Evolutionary conservation across 2,329 filamentous ascomycete species (phyloP).

Genomic region (Sordariomycetes sp.): DNA sequence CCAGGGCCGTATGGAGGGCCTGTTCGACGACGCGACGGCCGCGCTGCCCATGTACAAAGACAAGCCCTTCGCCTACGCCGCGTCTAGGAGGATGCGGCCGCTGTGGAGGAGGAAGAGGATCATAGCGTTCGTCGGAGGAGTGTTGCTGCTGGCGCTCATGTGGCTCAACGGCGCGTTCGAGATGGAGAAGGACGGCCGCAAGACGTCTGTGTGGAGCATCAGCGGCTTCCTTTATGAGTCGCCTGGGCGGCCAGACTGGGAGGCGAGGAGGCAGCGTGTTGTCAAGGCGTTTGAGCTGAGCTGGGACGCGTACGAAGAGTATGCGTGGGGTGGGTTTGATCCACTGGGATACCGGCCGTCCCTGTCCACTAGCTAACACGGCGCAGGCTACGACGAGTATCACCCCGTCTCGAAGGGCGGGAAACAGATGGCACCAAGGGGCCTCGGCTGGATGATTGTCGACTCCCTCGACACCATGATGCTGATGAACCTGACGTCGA

Average conservation of each 20-base stretch:
- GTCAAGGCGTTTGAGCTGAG: slow-evolving; percentile 83
- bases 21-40: slow-evolving; percentile 47
- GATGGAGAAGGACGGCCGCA: slow-evolving; percentile 15
- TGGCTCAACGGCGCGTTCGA: slow-evolving; percentile 59
- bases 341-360: neutral
- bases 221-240: slow-evolving; percentile 30
- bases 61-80: slow-evolving; percentile 71
- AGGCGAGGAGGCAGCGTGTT: slow-evolving; percentile 63
- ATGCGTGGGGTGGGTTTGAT: slow-evolving; percentile 75
- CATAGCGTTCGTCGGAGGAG: slow-evolving; percentile 33
- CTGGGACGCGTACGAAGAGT: slow-evolving; percentile 83
- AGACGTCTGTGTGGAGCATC: slow-evolving; percentile 41
- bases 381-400: slow-evolving; percentile 67
- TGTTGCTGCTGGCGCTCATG: slow-evolving; percentile 42
- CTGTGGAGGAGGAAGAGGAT: slow-evolving; percentile 51
- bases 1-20: slow-evolving; percentile 46
- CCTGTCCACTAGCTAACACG: neutral
- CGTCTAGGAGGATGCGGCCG: slow-evolving; percentile 42
- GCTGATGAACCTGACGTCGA: slow-evolving; percentile 89
- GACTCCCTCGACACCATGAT: slow-evolving; percentile 95
- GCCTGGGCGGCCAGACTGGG: slow-evolving; percentile 52
- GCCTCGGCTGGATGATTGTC: slow-evolving; percentile 96
- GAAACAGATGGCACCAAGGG: slow-evolving; percentile 72
- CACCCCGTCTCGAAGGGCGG: slow-evolving; percentile 70
- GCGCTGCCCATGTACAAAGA: slow-evolving; percentile 93